Base-by-base conservation (phyloP, 2,329 filamentous ascomycete genomes). In the Hymenoscyphus albidus region DNA sequence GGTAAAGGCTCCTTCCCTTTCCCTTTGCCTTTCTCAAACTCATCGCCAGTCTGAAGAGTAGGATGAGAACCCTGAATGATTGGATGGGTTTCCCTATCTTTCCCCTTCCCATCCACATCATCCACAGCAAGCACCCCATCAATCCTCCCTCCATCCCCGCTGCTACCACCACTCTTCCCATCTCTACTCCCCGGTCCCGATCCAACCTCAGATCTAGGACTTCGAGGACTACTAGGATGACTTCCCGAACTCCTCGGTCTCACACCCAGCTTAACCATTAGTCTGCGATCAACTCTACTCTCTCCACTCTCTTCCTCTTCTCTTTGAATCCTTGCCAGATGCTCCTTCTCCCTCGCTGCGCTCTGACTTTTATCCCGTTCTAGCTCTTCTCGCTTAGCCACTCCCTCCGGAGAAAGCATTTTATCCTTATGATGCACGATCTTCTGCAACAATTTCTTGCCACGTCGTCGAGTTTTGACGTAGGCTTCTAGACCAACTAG, bases 401-500 rank as follows among this genome's bases (percentile, higher is more conserved):
- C 81, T 72, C 85, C 83, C 65, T 89, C 86, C 0, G 88, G 88
- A 48, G 84, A 80, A 1, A 90, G 68, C 7, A 89, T 73, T 71
- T 86, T 88, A 63, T 87, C 85, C 65, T 85, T 82, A 35, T 81
- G 76, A 40, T 83, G 79, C 32, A 80, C 76, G 44, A 85, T 71
- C 65, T 83, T 84, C 63, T 82, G 79, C 65, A 79, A 73, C 12
- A 82, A 70, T 57, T 78, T 77, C 77, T 89, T 90, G 40, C 89
- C 82, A 73, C 87, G 87, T 64, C 62, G 63, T 59, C 88, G 85
- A 13, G 88, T 88, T 71, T 87, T 87, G 59, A 89, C 78, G 73
- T 96, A 97, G 14, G 87, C 84, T 79, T 97, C 93, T 4, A 97
- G 81, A 0, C 93, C 93, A 0, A 93, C 84, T 0, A 97, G 81